Evolutionary conservation across 2,329 filamentous ascomycete species (phyloP), one percentile per base, ranked within the genome.

Genomic region (Neofusicoccum umdonicola): DNA sequence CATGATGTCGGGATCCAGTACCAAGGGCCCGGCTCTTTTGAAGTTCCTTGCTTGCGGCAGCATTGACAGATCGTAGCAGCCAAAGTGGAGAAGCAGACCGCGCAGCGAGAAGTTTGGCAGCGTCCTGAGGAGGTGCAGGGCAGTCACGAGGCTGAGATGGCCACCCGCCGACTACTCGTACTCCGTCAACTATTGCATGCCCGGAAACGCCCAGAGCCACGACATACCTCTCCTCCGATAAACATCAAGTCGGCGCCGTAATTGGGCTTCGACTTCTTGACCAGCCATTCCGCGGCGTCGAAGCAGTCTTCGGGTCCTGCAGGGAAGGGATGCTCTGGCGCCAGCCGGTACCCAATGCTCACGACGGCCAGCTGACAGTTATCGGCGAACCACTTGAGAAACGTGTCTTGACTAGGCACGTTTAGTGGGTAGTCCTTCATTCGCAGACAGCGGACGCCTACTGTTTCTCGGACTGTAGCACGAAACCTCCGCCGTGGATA

Each of bases 321-420:
- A 0, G 87, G 86, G 70, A 81, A 87, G 0, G 85, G 84, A 68
- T 87, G 66, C 70, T 88, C 85, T 0, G 87, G 87, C 0, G 85
- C 85, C 17, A 86, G 80, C 34, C 86, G 79, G 71, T 88, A 88
- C 1, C 85, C 86, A 6, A 87, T 80, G 0, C 82, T 85, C 12
- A 88, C 72, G 15, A 84, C 81, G 0, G 81, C 81, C 2, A 86
- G 65, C 42, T 81, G 75, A 52, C 76, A 80, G 34, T 75, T 72
- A 67, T 86, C 79, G 52, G 84, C 83, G 72, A 84, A 81, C 67
- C 76, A 76, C 62, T 83, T 78, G 11, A 87, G 75, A 39, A 80
- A 77, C 0, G 72, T 66, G 69, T 85, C 83, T 66, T 83, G 81
- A 63, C 79, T 79, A 22, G 31, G 19, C 35, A 6, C 39, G 51